Percentiles rank a stretch among this genome's conserved stretches.
These are phyloP conservation scores for Penicilliopsis zonata DNA, from an alignment of 495 filamentous ascomycete species.

Conservation along the genomic window DNA sequence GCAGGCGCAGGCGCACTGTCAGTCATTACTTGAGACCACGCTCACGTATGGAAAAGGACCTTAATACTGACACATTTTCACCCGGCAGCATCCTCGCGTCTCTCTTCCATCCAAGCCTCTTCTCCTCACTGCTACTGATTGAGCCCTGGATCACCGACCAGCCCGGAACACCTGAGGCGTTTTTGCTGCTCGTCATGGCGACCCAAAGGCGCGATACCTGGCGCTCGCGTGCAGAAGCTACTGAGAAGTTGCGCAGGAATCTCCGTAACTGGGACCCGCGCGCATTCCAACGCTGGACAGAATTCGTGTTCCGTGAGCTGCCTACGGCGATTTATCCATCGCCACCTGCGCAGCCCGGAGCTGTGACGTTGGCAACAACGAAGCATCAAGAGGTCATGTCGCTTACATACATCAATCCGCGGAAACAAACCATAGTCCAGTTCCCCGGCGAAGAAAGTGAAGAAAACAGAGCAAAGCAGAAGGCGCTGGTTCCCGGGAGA, in stretches of 20 bases:
- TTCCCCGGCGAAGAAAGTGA: no score
- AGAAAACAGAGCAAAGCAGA: no score
- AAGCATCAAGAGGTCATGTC: neutral
- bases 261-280: conserved; percentile 46
- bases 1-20: conserved; percentile 51
- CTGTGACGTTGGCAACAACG: neutral
- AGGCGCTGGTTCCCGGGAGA: no score
- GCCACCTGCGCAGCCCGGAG: neutral
- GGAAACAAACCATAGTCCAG: no score
- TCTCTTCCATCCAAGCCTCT: conserved; percentile 53
- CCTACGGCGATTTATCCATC: neutral
- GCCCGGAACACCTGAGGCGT: neutral
- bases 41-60: no score
- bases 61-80: no score
- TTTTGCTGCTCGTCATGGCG: neutral
- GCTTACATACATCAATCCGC: neutral
- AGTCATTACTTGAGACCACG: no score
- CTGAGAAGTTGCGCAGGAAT: conserved; percentile 32
- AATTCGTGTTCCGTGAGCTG: neutral
- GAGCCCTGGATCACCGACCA: conserved; percentile 19
- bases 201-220: conserved; percentile 38
- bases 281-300: conserved; percentile 39
- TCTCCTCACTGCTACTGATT: conserved; percentile 47
- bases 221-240: conserved; percentile 31
- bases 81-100: conserved; percentile 25